Evolutionary conservation across 2,329 filamentous ascomycete genomes (phyloP), one percentile per base, ranked within the genome.

Genomic region (Epichloe coenophiala): DNA sequence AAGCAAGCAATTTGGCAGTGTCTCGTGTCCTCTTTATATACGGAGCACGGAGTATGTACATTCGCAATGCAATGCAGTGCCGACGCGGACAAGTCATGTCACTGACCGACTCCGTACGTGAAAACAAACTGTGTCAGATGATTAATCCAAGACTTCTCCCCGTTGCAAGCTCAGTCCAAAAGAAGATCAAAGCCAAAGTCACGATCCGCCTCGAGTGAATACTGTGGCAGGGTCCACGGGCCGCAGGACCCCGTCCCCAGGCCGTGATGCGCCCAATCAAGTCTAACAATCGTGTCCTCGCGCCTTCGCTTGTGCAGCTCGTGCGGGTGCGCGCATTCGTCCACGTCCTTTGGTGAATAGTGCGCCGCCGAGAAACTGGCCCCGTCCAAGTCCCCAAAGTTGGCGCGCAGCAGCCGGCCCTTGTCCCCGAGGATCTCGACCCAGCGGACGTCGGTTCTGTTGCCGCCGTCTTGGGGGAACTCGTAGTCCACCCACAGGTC

Each of bases 381-480:
- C 2, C 71, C 73, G 2, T 71, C 64, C 15, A 71, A 61, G n/a
- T 68, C 64, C 0, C 70, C 72, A 53, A 72, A 77, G 3, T 65
- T 58, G 2, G 71, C 73, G 8, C 71, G 64, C 45, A 77, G 52
- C 15, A 75, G 54, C 0, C 63, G 57, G 1, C 52, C 63, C 19
- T 58, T 59, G 54, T 60, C 63, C 6, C 60, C 60, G 19, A 62
- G 58, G 49, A 78, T 68, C 61, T 72, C 69, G 3, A 84, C 71
- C 76, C 78, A 84, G 2, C 77, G 69, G 1, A 77, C 76, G 57
- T 85, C 81, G 0, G 76, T 81, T 17, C 79, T 70, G 61, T 86
- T 86, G 0, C 80, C 78, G 35, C 71, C 73, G 53, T 87, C 83
- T 61, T 87, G 83, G 0, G 83, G 83, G 50, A 78, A 81, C 55